Conservation (phyloP, 2,329 filamentous ascomycete genomes). For the Penicillium concentricum region DNA sequence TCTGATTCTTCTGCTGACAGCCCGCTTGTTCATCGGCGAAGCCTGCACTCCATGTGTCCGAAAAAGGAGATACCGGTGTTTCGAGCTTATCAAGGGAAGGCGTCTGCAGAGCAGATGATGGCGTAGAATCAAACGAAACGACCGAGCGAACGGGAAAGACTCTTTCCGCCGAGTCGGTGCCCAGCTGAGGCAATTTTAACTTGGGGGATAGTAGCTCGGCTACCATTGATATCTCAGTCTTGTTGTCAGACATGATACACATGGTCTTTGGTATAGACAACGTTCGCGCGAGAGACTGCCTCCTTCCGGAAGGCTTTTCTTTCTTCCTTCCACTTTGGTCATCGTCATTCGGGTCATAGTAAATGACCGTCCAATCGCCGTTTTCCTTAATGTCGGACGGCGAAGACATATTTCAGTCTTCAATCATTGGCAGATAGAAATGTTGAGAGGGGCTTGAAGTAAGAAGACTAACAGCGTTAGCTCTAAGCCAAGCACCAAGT, state of each 20-base stretch:
- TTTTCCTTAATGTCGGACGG: slow-evolving; percentile 1
- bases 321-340: slow-evolving; percentile 1
- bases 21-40: neutral
- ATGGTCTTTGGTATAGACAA: slow-evolving; percentile 21
- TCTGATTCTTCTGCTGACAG: neutral
- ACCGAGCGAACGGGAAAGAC: slow-evolving; percentile 80
- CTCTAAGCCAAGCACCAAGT: neutral
- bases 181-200: slow-evolving; percentile 27
- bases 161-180: slow-evolving; percentile 51
- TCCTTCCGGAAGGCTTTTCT: slow-evolving; percentile 6
- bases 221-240: slow-evolving; percentile 15
- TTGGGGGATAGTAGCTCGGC: slow-evolving; percentile 15
- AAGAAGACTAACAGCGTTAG: neutral
- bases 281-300: slow-evolving; percentile 7
- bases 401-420: slow-evolving; percentile 4
- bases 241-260: slow-evolving; percentile 21
- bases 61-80: slow-evolving; percentile 19
- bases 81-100: slow-evolving; percentile 25
- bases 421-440: neutral
- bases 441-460: neutral
- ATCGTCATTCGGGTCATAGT: slow-evolving; percentile 7
- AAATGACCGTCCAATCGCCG: slow-evolving; percentile 17
- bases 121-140: slow-evolving; percentile 63
- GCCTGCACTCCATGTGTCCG: slow-evolving; percentile 8
- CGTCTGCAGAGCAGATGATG: slow-evolving; percentile 25